Base-by-base conservation (phyloP, 2,329 filamentous ascomycete genomes). In the Escovopsis sp. region DNA sequence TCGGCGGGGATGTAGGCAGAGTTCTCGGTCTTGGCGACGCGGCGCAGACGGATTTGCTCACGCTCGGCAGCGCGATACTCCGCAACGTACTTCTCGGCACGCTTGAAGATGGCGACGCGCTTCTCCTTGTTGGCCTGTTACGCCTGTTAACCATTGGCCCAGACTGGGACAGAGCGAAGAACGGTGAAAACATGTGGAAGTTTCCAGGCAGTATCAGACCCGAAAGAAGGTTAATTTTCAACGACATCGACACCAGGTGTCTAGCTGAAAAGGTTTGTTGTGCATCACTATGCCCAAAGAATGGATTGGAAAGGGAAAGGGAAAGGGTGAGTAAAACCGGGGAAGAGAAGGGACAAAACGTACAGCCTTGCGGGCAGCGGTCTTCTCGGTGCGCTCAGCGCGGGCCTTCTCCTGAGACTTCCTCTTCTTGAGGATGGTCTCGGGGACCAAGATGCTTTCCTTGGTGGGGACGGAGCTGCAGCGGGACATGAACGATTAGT, bases 371-470 rank as follows among this genome's bases (percentile, higher is more conserved):
- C 78, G 82, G 74, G 93, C 82, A 66, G 86, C 74, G 49, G 76
- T 63, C 56, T 83, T 82, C 48, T 81, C 73, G 51, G 72, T 65
- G 62, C 79, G 80, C 68, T 88, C 83, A 64, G 90, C 87, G 64
- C 87, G 83, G 63, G 87, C 86, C 79, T 94, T 94, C 79, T 98
- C 90, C 72, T 94, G 88, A 65, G 77, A 85, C 86, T 98, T 98
- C 73, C 90, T 84, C 85, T 98, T 98, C 83, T 98, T 98, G 66
- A 98, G 78, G 58, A 98, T 84, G 56, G 90, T 98, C 84, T 98
- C 90, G 53, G 90, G 90, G 61, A 96, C 85, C 63, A 96, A 74
- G 63, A 98, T 78, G 65, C 96, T 82, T 65, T 94, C 84, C 66
- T 87, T 69, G 65, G 86, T 93, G 52, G 90, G 85, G 59, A 94